Evolutionary conservation across 2,329 filamentous ascomycete species (phyloP).

Genomic region (Neopestalotiopsis clavispora): DNA sequence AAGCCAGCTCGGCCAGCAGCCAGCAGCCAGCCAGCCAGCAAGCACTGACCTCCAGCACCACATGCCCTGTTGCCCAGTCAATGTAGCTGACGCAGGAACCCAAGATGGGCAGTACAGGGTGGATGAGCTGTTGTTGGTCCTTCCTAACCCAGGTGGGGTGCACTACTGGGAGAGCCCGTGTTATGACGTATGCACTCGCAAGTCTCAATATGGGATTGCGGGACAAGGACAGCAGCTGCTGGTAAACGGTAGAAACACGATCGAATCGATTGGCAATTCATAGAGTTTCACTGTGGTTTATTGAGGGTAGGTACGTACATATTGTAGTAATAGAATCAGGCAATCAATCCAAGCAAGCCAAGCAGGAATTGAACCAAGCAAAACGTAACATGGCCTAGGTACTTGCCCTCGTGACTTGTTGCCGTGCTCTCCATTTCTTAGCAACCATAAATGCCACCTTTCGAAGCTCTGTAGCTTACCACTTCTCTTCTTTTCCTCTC

Average conservation of each 20-base stretch:
- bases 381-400: background rate
- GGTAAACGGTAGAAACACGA: conserved; percentile 1
- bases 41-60: too few relatives aligned
- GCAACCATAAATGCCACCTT: conserved; percentile 12
- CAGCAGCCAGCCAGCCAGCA: background rate
- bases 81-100: conserved; percentile 13
- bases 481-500: background rate
- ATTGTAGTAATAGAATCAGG: background rate
- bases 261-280: conserved; percentile 9
- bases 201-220: conserved; percentile 12
- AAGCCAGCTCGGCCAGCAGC: too few relatives aligned
- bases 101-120: background rate
- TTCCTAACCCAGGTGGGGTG: background rate
- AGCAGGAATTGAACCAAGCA: conserved; percentile 5
- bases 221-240: background rate
- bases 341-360: background rate
- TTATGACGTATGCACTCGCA: conserved; percentile 13
- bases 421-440: background rate
- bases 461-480: background rate
- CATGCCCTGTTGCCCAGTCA: too few relatives aligned
- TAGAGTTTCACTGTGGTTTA: background rate
- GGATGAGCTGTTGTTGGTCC: background rate
- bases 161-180: background rate
- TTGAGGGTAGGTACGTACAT: background rate
- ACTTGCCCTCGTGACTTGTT: background rate